Evolutionary conservation across 2,329 filamentous ascomycete genomes (phyloP).

Genomic region (Tolypocladium album): DNA sequence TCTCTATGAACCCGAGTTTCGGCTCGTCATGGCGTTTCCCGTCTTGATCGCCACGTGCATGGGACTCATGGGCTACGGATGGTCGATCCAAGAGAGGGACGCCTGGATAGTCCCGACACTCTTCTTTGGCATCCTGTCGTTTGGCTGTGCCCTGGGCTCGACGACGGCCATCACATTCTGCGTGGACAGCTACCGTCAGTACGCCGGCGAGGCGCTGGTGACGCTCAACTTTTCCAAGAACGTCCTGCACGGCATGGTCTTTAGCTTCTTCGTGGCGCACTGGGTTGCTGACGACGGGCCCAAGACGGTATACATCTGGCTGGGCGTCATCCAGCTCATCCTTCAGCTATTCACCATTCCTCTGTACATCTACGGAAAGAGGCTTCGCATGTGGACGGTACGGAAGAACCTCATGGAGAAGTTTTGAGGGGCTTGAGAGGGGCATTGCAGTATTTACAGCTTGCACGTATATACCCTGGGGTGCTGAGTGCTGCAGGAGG

Average conservation of each 20-base stretch:
- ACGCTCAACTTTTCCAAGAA: constrained; percentile 95
- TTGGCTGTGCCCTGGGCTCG: constrained; percentile 81
- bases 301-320: constrained; percentile 67
- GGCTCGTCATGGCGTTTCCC: constrained; percentile 77
- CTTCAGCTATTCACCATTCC: constrained; percentile 68
- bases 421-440: constrained; percentile 22
- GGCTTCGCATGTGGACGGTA: constrained; percentile 89
- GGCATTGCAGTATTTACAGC: background rate
- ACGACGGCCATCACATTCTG: constrained; percentile 92
- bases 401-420: constrained; percentile 79
- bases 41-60: constrained; percentile 68
- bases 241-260: constrained; percentile 80
- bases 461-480: background rate
- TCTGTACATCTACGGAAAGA: constrained; percentile 91
- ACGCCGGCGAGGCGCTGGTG: constrained; percentile 87
- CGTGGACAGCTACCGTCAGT: constrained; percentile 86
- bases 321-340: constrained; percentile 77
- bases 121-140: constrained; percentile 87
- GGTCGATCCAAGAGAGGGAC: constrained; percentile 67
- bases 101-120: constrained; percentile 85
- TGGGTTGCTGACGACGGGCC: constrained; percentile 72
- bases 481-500: background rate
- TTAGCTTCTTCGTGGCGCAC: constrained; percentile 74
- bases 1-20: constrained; percentile 89
- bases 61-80: constrained; percentile 93